Percentiles rank a stretch among this genome's conserved stretches.
Evolutionary conservation across 768 basidiomycete species (phyloP).

Genomic region (Mycena capillaripes): DNA sequence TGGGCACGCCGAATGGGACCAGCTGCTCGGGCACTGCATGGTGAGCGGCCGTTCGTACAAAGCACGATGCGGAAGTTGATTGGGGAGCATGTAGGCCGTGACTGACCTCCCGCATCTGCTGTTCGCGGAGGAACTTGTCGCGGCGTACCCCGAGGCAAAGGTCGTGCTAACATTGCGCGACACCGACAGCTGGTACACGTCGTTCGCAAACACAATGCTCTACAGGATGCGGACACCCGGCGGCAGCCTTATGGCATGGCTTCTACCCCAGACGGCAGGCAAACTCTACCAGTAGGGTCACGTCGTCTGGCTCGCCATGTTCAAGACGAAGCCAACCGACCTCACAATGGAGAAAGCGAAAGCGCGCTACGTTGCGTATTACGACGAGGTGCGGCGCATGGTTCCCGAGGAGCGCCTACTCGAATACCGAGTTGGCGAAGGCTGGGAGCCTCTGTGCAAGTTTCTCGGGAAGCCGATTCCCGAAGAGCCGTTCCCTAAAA

Average conservation of each 20-base stretch:
- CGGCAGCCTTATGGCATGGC: not conserved
- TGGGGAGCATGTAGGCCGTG: constrained; percentile 19
- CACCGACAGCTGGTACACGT: constrained; percentile 19
- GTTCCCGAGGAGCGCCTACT: constrained; percentile 22
- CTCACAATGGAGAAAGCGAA: constrained; percentile 12
- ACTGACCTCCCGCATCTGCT: constrained; percentile 13
- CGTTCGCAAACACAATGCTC: constrained; percentile 12
- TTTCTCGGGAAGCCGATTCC: constrained; percentile 23
- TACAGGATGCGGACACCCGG: constrained; percentile 6
- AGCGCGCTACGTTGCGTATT: constrained; percentile 7
- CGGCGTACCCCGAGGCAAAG: constrained; percentile 21
- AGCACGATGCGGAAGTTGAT: not conserved
- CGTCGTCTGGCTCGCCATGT: constrained; percentile 13
- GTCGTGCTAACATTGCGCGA: constrained; percentile 20
- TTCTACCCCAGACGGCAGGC: constrained; percentile 1
- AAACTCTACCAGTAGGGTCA: not conserved
- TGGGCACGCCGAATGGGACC: constrained; percentile 23
- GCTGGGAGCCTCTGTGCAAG: constrained; percentile 22
- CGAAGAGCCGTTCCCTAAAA: constrained; percentile 3
- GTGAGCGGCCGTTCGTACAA: not conserved
- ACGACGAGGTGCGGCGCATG: constrained; percentile 11
- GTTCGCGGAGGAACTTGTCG: constrained; percentile 22
- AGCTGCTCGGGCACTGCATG: constrained; percentile 16
- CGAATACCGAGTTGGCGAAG: constrained; percentile 24
- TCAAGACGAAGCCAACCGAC: not conserved